Evolutionary conservation across 2,329 filamentous ascomycete species (phyloP).

Genomic region (Ophiostoma tasmaniense): DNA sequence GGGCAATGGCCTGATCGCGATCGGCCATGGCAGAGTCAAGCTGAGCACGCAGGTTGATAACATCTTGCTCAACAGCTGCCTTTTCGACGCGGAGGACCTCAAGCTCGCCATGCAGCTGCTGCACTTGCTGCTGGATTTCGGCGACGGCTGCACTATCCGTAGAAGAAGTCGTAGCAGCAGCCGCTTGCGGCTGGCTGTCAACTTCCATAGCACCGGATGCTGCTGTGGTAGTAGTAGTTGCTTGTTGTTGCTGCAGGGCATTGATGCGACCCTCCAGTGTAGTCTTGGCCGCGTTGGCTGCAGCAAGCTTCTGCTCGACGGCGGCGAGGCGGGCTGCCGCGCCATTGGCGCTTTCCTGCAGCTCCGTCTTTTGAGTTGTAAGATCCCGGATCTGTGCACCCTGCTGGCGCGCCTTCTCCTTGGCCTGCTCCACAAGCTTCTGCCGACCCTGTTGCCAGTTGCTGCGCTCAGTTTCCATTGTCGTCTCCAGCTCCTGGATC

Average conservation of each 20-base stretch:
- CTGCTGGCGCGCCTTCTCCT: constrained; percentile 49
- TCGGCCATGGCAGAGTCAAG: constrained; percentile 55
- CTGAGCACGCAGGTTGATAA: constrained; percentile 47
- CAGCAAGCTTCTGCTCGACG: constrained; percentile 46
- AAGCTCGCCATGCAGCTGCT: constrained; percentile 50
- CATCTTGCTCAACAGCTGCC: constrained; percentile 55
- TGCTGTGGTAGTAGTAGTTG: constrained; percentile 10
- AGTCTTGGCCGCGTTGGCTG: constrained; percentile 33
- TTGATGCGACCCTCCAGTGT: constrained; percentile 20
- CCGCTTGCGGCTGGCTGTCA: constrained; percentile 5
- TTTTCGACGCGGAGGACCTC: constrained; percentile 60
- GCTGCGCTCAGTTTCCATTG: constrained; percentile 46
- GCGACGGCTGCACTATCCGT: constrained; percentile 31
- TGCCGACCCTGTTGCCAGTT: constrained; percentile 45
- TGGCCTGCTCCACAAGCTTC: constrained; percentile 54
- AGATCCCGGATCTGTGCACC: constrained; percentile 46
- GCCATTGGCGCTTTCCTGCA: constrained; percentile 43
- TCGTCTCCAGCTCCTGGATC: constrained; percentile 43
- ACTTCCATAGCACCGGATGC: constrained; percentile 14
- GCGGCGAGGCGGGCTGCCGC: constrained; percentile 33
- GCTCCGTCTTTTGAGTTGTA: constrained; percentile 43
- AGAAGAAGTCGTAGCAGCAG: background rate
- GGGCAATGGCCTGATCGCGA: constrained; percentile 51
- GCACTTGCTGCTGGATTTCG: constrained; percentile 40
- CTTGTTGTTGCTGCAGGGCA: constrained; percentile 25